phyloP scores from a whole-genome alignment of 805 yeast genomes.

The Kazachstania martiniae region DNA sequence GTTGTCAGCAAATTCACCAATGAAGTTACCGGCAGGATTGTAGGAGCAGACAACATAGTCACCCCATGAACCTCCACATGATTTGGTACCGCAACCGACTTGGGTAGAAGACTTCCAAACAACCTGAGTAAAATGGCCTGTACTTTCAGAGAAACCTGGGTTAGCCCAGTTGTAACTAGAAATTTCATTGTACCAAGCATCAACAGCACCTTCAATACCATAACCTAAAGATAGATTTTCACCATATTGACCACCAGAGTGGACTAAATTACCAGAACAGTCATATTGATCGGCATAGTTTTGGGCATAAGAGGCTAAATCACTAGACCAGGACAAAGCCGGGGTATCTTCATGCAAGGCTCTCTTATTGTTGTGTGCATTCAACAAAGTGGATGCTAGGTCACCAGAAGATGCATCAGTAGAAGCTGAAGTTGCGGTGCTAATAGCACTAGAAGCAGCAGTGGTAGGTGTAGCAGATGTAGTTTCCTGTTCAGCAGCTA shows the following conservation, averaged over 20 bases:
- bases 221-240: constrained; percentile 69
- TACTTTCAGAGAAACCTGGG: constrained; percentile 33
- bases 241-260: constrained; percentile 50
- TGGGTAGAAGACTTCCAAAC: constrained; percentile 54
- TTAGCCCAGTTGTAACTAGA: constrained; percentile 41
- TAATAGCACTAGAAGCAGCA: constrained; percentile 4
- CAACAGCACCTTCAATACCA: constrained; percentile 35
- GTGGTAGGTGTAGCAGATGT: constrained; percentile 6
- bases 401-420: constrained; percentile 4
- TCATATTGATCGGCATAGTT: constrained; percentile 39
- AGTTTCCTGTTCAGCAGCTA: constrained; percentile 1
- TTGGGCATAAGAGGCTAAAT: constrained; percentile 38
- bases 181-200: constrained; percentile 69
- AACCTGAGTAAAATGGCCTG: constrained; percentile 68
- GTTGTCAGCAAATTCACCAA: constrained; percentile 38
- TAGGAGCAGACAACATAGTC: constrained; percentile 68
- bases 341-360: constrained; percentile 22
- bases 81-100: constrained; percentile 61
- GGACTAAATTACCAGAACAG: constrained; percentile 49
- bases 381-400: constrained; percentile 18
- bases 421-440: constrained; percentile 7
- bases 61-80: constrained; percentile 45
- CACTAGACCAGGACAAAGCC: constrained; percentile 39
- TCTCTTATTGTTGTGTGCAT: constrained; percentile 42
- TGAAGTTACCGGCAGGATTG: constrained; percentile 60